phyloP scores from a whole-genome alignment of 371 early-diverging fungal genomes.

The Mortierella sp. region DNA sequence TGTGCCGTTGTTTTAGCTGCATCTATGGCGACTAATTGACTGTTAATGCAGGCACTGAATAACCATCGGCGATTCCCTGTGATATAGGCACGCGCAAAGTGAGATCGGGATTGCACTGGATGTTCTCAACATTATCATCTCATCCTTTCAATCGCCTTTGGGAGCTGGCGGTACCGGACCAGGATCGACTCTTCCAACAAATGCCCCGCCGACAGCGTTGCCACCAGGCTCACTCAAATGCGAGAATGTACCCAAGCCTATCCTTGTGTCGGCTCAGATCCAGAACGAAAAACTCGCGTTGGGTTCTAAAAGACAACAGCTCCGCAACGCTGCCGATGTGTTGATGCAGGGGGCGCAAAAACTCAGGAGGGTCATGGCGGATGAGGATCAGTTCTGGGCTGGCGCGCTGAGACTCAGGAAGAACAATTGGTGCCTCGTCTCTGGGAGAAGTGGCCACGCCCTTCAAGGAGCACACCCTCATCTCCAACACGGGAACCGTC shows the following conservation, averaged over 20 bases:
- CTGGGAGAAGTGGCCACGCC: conserved; percentile 56
- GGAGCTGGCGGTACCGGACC: conserved; percentile 38
- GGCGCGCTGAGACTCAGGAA: conserved; percentile 73
- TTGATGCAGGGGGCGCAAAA: conserved; percentile 67
- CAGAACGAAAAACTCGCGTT: conserved; percentile 73
- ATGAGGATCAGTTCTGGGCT: conserved; percentile 79
- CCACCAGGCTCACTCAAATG: conserved; percentile 69
- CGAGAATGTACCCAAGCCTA: conserved; percentile 67
- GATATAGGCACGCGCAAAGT: conserved; percentile 72
- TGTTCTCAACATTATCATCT: conserved; percentile 76
- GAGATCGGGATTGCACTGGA: conserved; percentile 83
- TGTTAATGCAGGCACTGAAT: no score
- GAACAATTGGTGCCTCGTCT: conserved; percentile 77
- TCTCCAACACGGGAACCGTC: conserved; percentile 18
- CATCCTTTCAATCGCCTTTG: conserved; percentile 60
- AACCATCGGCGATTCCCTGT: background rate
- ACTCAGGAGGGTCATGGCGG: conserved; percentile 63
- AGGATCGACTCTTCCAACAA: conserved; percentile 12
- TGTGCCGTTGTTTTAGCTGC: no score
- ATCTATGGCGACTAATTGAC: no score
- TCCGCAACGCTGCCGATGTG: conserved; percentile 71
- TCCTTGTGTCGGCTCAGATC: conserved; percentile 62
- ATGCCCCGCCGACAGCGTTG: conserved; percentile 35
- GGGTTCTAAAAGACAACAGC: conserved; percentile 78
- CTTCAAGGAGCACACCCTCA: background rate